These are phyloP conservation scores for Thelonectria olida DNA, from an alignment of 2,329 filamentous ascomycete genomes.

Conservation along the genomic window DNA sequence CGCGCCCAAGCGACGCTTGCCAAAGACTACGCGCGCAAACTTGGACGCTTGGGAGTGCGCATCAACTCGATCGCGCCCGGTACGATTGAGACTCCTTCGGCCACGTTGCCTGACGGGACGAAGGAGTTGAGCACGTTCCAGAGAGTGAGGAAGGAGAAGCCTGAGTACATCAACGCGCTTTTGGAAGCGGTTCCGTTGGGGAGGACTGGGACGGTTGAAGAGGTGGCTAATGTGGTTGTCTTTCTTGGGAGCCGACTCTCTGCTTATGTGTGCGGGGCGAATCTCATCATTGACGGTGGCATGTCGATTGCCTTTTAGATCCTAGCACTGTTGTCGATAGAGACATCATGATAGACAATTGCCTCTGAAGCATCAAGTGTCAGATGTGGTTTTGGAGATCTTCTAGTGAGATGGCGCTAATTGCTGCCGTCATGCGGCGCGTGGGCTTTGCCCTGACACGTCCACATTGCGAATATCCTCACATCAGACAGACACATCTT, in stretches of 20 bases:
- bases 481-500: no score
- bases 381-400: no score
- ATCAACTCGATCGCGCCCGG: constrained; percentile 37
- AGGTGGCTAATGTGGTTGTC: constrained; percentile 36
- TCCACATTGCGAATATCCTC: no score
- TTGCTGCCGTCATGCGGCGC: no score
- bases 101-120: constrained; percentile 28
- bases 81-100: constrained; percentile 27
- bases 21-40: constrained; percentile 33
- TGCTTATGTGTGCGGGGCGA: constrained; percentile 30
- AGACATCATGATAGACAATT: no score
- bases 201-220: constrained; percentile 24
- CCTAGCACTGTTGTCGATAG: neutral
- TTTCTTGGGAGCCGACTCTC: constrained; percentile 36
- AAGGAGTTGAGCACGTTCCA: constrained; percentile 32
- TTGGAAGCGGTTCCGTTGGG: constrained; percentile 25
- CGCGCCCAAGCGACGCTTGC: constrained; percentile 36
- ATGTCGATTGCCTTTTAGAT: constrained; percentile 11
- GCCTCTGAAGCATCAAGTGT: no score
- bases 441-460: no score
- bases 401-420: no score
- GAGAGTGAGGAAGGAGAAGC: constrained; percentile 10
- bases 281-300: constrained; percentile 36
- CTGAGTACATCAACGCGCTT: constrained; percentile 13
- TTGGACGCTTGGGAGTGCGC: constrained; percentile 33